Evolutionary conservation across 208 protist species (phyloP), one percentile per base, ranked within the genome.

Genomic region (Trichomonas vaginalis): DNA sequence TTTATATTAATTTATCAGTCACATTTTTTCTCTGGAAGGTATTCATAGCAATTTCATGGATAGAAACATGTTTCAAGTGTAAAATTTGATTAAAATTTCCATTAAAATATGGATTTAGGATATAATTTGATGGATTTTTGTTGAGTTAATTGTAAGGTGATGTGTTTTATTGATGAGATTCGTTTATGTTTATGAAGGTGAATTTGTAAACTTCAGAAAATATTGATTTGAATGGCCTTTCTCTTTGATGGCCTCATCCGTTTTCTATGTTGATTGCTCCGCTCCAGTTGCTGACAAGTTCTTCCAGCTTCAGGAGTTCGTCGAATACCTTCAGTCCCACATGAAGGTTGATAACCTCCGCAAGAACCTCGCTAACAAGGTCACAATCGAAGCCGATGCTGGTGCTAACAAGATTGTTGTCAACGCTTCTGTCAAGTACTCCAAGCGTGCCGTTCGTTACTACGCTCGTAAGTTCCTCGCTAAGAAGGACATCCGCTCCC

Each of bases 381-480:
- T 88, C 37, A 88, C 82, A 88, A 47, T 88, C 82, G 82, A 88
- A 23, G 35, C 82, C n/a, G 82, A 88, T 88, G 39, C 82, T 48
- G 21, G 8, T 21, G 40, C 35, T 47, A 88, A 88, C 82, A 48
- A 45, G 35, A 47, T 88, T 42, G 40, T 47, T 48, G 40, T 88
- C 35, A 88, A 88, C 17, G 35, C 40, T n/a, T 45, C 35, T 48
- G 82, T 88, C 32, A 88, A 88, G 40, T 88, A 88, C 40, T 88
- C 82, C 35, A 88, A 88, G 82, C 82, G 82, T 48, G 82, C 82
- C 37, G 32, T 37, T 42, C 82, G 82, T 42, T 88, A 88, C 40
- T 88, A 88, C 32, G 35, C 82, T n/a, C 82, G 82, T 32, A 88
- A 88, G 40, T 88, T 48, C 40, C 82, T 88, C 37, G n/a, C 23